Conservation (phyloP, 805 yeast species). For the Monosporozyma solicola region DNA sequence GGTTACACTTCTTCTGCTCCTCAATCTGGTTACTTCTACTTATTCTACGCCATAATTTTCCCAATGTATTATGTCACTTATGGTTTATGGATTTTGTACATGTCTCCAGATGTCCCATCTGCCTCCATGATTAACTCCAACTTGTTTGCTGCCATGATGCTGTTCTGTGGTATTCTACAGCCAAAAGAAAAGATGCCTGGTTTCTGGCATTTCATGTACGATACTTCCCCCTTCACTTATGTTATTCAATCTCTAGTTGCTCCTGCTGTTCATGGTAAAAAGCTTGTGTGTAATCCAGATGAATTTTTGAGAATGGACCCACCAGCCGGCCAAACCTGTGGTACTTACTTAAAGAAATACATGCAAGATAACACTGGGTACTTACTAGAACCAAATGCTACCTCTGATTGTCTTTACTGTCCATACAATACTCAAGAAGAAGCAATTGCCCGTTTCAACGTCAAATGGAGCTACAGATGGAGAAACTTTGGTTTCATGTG, state of each 20-base stretch:
- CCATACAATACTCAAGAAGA: conserved; percentile 46
- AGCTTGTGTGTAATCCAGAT: conserved; percentile 30
- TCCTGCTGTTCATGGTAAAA: conserved; percentile 33
- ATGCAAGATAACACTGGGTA: conserved; percentile 37
- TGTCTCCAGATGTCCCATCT: conserved; percentile 37
- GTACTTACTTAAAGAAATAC: conserved; percentile 32
- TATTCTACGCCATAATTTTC: conserved; percentile 40
- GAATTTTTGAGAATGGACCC: conserved; percentile 36
- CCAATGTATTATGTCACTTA: conserved; percentile 43
- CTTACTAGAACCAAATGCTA: conserved; percentile 34
- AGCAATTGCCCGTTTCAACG: conserved; percentile 40
- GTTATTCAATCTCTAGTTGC: conserved; percentile 37
- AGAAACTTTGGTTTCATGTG: conserved; percentile 54
- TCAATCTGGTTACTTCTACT: conserved; percentile 45
- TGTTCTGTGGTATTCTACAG: conserved; percentile 46
- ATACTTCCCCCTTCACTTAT: conserved; percentile 40
- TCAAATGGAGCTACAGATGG: conserved; percentile 46
- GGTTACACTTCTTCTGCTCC: conserved; percentile 36
- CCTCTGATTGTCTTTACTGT: conserved; percentile 55
- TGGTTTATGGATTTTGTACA: conserved; percentile 42
- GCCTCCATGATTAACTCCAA: conserved; percentile 36
- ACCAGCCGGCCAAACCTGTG: conserved; percentile 43
- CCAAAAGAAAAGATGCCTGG: conserved; percentile 37
- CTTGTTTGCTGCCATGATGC: conserved; percentile 45
- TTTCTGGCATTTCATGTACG: conserved; percentile 41